Percentiles rank a stretch among this genome's conserved stretches.
These are phyloP conservation scores for Entrophospora sp. DNA, from an alignment of 192 early-diverging fungal species.

Conservation along the genomic window DNA sequence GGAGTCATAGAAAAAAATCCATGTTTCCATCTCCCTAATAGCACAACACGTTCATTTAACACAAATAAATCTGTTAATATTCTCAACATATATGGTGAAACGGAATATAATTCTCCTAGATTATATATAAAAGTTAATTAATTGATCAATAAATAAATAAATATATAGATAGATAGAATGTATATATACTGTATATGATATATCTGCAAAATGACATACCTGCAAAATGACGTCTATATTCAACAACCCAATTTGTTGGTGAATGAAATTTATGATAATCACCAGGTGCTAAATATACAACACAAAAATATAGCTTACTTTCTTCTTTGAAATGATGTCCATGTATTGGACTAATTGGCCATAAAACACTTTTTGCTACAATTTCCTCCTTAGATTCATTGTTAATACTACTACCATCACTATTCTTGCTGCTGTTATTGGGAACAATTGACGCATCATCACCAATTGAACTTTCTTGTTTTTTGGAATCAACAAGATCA, in stretches of 20 bases:
- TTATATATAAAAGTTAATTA: background rate
- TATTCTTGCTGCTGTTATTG: too few species aligned
- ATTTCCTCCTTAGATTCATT: conserved; percentile 17
- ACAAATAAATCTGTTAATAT: conserved; percentile 86
- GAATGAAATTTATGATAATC: conserved; percentile 99
- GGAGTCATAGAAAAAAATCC: conserved; percentile 96
- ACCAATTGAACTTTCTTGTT: conserved; percentile 32
- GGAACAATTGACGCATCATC: conserved; percentile 29
- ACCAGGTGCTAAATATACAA: conserved; percentile 94
- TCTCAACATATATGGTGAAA: conserved; percentile 84
- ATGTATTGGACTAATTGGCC: conserved; percentile 16
- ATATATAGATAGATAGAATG: background rate
- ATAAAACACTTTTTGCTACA: conserved; percentile 3
- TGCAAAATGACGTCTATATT: conserved; percentile 82
- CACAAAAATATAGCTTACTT: conserved; percentile 78
- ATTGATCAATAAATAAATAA: background rate
- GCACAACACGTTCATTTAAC: conserved; percentile 90
- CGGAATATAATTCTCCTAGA: conserved; percentile 85
- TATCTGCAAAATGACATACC: conserved; percentile 34
- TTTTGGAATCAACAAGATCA: conserved; percentile 23
- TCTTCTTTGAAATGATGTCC: conserved; percentile 44
- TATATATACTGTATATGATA: background rate
- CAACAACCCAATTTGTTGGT: conserved; percentile 89
- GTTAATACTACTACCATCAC: too few species aligned
- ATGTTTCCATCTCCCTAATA: conserved; percentile 86